Percentiles rank a stretch among this genome's conserved stretches.
Evolutionary conservation across 139 green algal genomes (phyloP).

Genomic region (Chlorella sp.): DNA sequence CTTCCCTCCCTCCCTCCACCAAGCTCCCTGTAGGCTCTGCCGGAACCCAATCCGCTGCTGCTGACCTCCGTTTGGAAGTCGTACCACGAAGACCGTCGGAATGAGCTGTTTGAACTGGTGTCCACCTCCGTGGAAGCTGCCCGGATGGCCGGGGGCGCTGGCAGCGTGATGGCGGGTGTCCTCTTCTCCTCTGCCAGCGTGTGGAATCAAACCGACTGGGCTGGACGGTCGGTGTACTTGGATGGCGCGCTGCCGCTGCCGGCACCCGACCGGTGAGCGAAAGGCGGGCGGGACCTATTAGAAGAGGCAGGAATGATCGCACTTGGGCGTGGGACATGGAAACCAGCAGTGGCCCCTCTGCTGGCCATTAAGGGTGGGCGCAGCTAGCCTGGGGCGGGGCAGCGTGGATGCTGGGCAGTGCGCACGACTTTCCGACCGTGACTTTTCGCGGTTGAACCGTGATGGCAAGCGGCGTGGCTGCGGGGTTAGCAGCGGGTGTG

Average conservation of each 20-base stretch:
- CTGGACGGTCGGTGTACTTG: neutral
- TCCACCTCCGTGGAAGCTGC: neutral
- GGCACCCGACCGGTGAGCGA: neutral
- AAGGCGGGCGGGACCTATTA: no score
- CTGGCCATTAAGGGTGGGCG: no score
- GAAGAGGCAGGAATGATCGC: no score
- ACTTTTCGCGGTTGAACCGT: no score
- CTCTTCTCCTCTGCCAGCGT: neutral
- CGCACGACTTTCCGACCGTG: no score
- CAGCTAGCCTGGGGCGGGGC: no score
- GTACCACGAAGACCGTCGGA: slow-evolving; percentile 2
- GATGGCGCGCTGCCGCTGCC: neutral
- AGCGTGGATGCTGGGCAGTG: neutral
- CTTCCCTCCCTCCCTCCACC: neutral
- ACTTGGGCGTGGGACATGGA: no score
- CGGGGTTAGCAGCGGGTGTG: neutral
- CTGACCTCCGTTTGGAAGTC: neutral
- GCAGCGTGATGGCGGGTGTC: neutral
- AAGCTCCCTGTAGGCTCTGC: neutral
- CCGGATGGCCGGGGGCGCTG: neutral
- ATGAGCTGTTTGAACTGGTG: slow-evolving; percentile 1
- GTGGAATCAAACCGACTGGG: neutral
- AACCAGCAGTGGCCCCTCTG: no score
- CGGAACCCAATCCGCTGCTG: neutral
- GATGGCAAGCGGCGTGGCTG: neutral